Base-by-base conservation (phyloP, 1,284 basidiomycete species). In the Vanrija pseudolonga region DNA sequence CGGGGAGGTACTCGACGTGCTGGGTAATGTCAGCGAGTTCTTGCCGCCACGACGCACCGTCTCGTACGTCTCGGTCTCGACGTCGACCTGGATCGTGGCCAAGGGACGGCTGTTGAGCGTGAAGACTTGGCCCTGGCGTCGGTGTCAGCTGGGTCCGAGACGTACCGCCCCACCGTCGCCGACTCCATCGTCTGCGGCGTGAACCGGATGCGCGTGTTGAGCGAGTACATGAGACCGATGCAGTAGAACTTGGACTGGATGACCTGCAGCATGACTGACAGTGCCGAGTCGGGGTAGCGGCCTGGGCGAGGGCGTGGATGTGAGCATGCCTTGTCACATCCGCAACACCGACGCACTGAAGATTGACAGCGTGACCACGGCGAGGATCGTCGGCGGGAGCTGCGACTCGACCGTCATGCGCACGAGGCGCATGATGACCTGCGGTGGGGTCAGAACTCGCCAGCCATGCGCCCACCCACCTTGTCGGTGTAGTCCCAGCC, bases 321-420 rank as follows among this genome's bases (percentile, higher is more conserved):
- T 26, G 11, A 2, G 32, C 4, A 9, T 4, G 32, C 32, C 14
- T 32, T 9, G 9, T 4, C n/a, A n/a, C n/a, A n/a, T n/a, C n/a
- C n/a, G n/a, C n/a, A n/a, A n/a, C n/a, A 3, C 6, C 12, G 12
- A 58, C 65, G 53, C 38, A 66, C 68, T 50, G 55, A 57, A 67
- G 19, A 65, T 61, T 42, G 61, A 48, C 20, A 65, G 24, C 44
- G 61, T 69, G 19, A 55, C 57, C n/a, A 67, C 41, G 47, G 66
- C 60, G 7, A 68, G 43, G 42, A 63, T 40, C 4, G 64, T 62
- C 9, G 66, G 65, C 3, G 63, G 65, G 1, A 67, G 44, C 57
- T 71, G 69, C 0, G 67, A 61, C 51, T 71, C 69, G 48, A 69
- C 62, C 3, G 62, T 65, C 42, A 71, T 44, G 45, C 67, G 52